These are phyloP conservation scores for Tetracladium setigerum DNA, from an alignment of 495 filamentous ascomycete species.

Conservation along the genomic window DNA sequence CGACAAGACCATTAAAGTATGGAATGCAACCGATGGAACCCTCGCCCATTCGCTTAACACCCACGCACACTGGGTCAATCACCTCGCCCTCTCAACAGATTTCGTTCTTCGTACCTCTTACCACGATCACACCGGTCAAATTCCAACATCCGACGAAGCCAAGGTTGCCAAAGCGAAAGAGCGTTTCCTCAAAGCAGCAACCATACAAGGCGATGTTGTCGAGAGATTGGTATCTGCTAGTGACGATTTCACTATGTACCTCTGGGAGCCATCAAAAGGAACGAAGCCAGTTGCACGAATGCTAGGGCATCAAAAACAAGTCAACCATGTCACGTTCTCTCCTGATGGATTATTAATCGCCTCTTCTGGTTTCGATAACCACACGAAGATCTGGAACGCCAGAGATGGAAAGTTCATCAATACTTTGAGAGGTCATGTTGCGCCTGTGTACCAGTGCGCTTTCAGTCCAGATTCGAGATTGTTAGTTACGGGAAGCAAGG, in stretches of 20 bases:
- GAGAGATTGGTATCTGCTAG: slow-evolving; percentile 86
- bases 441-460: slow-evolving; percentile 80
- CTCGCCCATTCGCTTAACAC: slow-evolving; percentile 69
- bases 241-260: slow-evolving; percentile 94
- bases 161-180: slow-evolving; percentile 70
- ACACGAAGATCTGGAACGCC: slow-evolving; percentile 83
- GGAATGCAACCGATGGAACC: slow-evolving; percentile 73
- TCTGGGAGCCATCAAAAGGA: slow-evolving; percentile 80
- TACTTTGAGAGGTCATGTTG: slow-evolving; percentile 87
- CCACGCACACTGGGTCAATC: slow-evolving; percentile 94
- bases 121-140: slow-evolving; percentile 72
- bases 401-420: slow-evolving; percentile 70
- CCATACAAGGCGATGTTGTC: slow-evolving; percentile 64
- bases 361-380: slow-evolving; percentile 85
- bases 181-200: slow-evolving; percentile 85
- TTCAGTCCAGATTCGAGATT: slow-evolving; percentile 86
- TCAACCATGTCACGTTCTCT: slow-evolving; percentile 93
- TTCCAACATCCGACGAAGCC: slow-evolving; percentile 59
- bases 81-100: slow-evolving; percentile 90
- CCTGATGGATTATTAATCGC: slow-evolving; percentile 83
- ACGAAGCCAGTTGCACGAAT: slow-evolving; percentile 83
- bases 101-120: slow-evolving; percentile 82
- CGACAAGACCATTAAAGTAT: slow-evolving; percentile 89
- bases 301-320: slow-evolving; percentile 88
- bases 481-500: slow-evolving; percentile 78